Conservation (phyloP, 768 basidiomycete species). For the Serendipita sp. region DNA sequence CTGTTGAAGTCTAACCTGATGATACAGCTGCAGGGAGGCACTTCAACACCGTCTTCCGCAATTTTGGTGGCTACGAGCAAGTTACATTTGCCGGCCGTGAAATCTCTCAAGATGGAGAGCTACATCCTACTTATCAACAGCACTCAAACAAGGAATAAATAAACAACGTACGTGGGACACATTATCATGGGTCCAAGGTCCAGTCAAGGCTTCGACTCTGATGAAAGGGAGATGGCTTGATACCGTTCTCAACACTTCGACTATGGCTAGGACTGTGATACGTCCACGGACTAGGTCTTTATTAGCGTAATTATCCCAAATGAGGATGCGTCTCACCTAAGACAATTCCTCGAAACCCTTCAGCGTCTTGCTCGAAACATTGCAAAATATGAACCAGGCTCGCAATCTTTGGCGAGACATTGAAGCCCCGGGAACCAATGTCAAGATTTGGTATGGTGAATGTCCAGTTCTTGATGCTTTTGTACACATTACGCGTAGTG, state of each 20-base stretch:
- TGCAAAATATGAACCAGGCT: constrained; percentile 44
- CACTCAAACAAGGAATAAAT: constrained; percentile 14
- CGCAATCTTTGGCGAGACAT: constrained; percentile 53
- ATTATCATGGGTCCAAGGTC: constrained; percentile 17
- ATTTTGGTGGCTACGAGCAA: constrained; percentile 46
- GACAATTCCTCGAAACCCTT: constrained; percentile 48
- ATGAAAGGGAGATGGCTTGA: constrained; percentile 37
- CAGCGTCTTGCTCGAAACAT: constrained; percentile 36
- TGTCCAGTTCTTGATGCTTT: constrained; percentile 40
- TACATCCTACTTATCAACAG: constrained; percentile 18
- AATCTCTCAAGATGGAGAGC: constrained; percentile 35
- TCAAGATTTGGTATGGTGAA: constrained; percentile 51
- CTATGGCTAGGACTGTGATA: constrained; percentile 39
- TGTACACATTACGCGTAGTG: constrained; percentile 7
- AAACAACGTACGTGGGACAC: background rate
- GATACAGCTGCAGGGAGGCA: constrained; percentile 41
- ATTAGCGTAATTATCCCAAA: background rate
- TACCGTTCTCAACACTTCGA: constrained; percentile 40
- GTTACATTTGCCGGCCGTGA: constrained; percentile 42
- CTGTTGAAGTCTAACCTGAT: constrained; percentile 31
- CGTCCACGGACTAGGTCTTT: constrained; percentile 35
- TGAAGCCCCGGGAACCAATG: constrained; percentile 39
- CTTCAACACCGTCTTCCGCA: constrained; percentile 37
- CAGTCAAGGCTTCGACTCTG: constrained; percentile 35
- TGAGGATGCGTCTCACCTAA: constrained; percentile 32